Percentiles rank a stretch among this genome's conserved stretches.
These are phyloP conservation scores for Chaetomium sp. DNA, from an alignment of 2,329 filamentous ascomycete genomes.

Conservation along the genomic window DNA sequence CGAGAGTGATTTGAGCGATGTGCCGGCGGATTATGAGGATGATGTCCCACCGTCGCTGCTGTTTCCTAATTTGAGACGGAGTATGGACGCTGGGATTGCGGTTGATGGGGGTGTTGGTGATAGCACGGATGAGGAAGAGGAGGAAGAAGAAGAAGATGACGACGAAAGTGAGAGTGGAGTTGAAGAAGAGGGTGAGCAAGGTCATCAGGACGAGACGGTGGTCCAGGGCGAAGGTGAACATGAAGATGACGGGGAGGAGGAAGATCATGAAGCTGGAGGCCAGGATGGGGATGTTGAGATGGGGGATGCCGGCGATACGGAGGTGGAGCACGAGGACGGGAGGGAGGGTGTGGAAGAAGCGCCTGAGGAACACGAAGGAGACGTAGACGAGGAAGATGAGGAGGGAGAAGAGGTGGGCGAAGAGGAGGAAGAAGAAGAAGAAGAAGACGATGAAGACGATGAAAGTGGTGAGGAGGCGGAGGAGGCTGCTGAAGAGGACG, in stretches of 20 bases:
- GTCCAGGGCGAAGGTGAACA: conserved; percentile 14
- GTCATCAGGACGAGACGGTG: conserved; percentile 22
- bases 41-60: conserved; percentile 48
- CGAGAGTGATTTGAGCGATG: conserved; percentile 63
- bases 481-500: background rate
- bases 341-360: conserved; percentile 17
- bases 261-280: conserved; percentile 14
- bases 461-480: conserved; percentile 13
- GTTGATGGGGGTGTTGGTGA: conserved; percentile 20
- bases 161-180: conserved; percentile 15
- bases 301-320: conserved; percentile 4
- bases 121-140: conserved; percentile 18
- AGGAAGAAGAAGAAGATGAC: conserved; percentile 21
- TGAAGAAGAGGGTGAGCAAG: conserved; percentile 15
- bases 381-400: conserved; percentile 19
- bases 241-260: conserved; percentile 13
- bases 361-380: conserved; percentile 17
- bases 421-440: conserved; percentile 10
- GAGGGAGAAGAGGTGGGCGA: conserved; percentile 14
- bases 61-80: conserved; percentile 44
- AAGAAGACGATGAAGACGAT: conserved; percentile 13
- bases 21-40: conserved; percentile 52
- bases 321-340: conserved; percentile 2
- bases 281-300: conserved; percentile 10
- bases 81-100: conserved; percentile 26